phyloP scores from a whole-genome alignment of 495 filamentous ascomycete genomes.

The Endocarpon pusillum region DNA sequence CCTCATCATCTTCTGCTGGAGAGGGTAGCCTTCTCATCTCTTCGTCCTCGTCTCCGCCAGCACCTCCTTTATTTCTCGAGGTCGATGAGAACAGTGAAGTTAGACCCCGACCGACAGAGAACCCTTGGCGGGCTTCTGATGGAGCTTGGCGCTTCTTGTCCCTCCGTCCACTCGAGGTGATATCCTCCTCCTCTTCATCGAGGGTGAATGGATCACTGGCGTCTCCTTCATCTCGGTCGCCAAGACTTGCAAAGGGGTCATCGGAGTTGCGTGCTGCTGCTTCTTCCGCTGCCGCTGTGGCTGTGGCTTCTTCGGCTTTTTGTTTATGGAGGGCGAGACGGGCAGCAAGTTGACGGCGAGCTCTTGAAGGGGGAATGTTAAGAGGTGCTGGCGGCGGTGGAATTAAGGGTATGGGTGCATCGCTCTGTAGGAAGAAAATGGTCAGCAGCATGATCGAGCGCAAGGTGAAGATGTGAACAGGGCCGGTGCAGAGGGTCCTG shows the following conservation, averaged over 20 bases:
- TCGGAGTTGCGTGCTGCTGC: slow-evolving; percentile 11
- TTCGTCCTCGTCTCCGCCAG: not conserved
- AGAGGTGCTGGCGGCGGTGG: slow-evolving; percentile 29
- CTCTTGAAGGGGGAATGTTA: slow-evolving; percentile 71
- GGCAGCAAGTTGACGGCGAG: slow-evolving; percentile 67
- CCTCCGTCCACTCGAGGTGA: slow-evolving; percentile 16
- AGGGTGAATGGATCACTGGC: not conserved
- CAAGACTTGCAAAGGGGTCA: slow-evolving; percentile 23
- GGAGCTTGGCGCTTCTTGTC: slow-evolving; percentile 23
- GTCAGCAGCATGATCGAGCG: slow-evolving; percentile 3
- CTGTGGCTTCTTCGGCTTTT: slow-evolving; percentile 27
- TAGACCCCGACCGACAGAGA: slow-evolving; percentile 13
- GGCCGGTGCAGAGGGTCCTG: too few relatives aligned
- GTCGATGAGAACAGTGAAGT: slow-evolving; percentile 20
- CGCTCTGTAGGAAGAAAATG: not conserved
- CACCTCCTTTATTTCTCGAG: not conserved
- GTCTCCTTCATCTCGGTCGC: slow-evolving; percentile 10
- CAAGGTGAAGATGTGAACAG: slow-evolving; percentile 4
- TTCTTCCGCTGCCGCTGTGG: slow-evolving; percentile 9
- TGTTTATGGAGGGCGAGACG: slow-evolving; percentile 67
- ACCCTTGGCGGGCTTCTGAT: slow-evolving; percentile 23
- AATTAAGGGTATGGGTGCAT: slow-evolving; percentile 28
- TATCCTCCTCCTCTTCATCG: not conserved
- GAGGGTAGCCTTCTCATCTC: slow-evolving; percentile 12
- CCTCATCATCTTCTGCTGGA: slow-evolving; percentile 26